phyloP scores from a whole-genome alignment of 2,329 filamentous ascomycete species.

The Byssochlamys sp. region DNA sequence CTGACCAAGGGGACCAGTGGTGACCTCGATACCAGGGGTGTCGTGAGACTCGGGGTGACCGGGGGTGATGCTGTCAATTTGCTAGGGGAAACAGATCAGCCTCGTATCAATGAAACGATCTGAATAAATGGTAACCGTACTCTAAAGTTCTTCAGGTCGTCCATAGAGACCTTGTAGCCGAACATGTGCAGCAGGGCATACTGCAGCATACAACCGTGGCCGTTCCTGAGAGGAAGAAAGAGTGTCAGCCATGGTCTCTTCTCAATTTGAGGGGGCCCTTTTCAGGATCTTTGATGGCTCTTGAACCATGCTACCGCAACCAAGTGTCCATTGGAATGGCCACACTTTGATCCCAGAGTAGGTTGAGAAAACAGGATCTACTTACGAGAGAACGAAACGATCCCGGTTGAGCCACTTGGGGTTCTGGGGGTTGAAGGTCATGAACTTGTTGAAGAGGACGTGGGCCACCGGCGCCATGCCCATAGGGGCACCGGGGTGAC shows the following conservation, averaged over 20 bases:
- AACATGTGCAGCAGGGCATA: constrained; percentile 96
- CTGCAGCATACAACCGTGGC: constrained; percentile 98
- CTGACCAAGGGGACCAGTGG: constrained; percentile 93
- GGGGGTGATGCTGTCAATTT: constrained; percentile 73
- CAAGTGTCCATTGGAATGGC: neutral
- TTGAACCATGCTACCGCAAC: neutral
- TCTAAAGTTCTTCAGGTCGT: constrained; percentile 93
- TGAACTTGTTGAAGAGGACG: constrained; percentile 97
- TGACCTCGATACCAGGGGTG: constrained; percentile 93
- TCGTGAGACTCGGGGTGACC: constrained; percentile 95
- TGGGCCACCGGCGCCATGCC: constrained; percentile 89
- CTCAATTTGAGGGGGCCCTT: neutral
- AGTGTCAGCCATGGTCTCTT: neutral
- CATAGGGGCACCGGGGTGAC: constrained; percentile 98
- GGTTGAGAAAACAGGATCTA: constrained; percentile 19
- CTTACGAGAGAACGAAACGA: constrained; percentile 97
- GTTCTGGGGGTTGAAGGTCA: constrained; percentile 99
- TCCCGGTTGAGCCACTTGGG: constrained; percentile 94
- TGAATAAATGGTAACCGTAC: constrained; percentile 46
- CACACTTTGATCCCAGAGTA: neutral
- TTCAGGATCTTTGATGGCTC: neutral
- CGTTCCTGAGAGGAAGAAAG: constrained; percentile 51
- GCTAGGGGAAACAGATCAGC: constrained; percentile 25
- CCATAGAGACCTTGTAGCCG: constrained; percentile 74
- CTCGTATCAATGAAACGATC: neutral